Conservation (phyloP, 129 eudicot species). For the Artemisia annua region DNA sequence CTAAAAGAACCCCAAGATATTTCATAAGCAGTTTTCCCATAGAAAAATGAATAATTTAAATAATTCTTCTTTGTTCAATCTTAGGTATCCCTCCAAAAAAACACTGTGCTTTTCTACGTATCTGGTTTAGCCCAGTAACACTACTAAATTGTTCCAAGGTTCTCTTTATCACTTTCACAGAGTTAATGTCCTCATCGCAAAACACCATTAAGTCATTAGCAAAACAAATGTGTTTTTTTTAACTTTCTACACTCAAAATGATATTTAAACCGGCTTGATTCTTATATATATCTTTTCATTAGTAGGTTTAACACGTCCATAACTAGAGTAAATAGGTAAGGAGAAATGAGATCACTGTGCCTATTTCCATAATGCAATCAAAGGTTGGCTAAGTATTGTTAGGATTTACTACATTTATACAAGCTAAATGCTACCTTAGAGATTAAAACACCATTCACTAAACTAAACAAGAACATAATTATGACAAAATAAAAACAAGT, state of each 20-base stretch:
- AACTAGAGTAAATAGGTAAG: not conserved
- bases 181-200: no score
- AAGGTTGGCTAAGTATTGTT: no score
- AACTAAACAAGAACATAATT: no score
- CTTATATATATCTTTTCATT: not conserved
- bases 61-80: not conserved
- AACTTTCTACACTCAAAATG: not conserved
- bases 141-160: not conserved
- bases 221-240: not conserved
- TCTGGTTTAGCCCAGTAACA: not conserved
- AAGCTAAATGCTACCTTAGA: no score
- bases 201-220: not conserved
- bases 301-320: not conserved
- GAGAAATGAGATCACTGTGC: not conserved
- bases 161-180: not conserved
- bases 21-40: not conserved
- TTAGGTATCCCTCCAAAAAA: not conserved
- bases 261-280: no score
- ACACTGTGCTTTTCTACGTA: not conserved
- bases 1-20: not conserved
- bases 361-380: not conserved
- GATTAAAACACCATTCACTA: no score
- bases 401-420: no score
- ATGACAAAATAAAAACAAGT: no score
- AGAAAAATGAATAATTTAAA: no score